Evolutionary conservation across 208 protist species (phyloP).

Genomic region (Eutreptiella sp.): DNA sequence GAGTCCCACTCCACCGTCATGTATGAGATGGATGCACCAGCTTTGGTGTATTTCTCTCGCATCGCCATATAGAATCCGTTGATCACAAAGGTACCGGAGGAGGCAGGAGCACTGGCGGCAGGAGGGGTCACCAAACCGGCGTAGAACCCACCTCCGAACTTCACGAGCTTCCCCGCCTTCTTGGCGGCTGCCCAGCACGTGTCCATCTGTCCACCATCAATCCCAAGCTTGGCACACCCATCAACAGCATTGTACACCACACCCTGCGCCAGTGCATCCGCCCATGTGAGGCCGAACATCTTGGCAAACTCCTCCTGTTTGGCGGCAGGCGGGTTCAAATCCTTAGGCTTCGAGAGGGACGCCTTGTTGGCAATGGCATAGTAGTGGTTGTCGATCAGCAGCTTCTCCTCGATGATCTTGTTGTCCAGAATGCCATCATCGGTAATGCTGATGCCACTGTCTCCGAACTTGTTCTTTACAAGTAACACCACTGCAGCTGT

Average conservation of each 20-base stretch:
- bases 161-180: slow-evolving; percentile 24
- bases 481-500: slow-evolving; percentile 39
- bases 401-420: slow-evolving; percentile 39
- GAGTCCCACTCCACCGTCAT: slow-evolving; percentile 49
- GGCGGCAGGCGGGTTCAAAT: slow-evolving; percentile 47
- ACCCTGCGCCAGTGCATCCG: slow-evolving; percentile 36
- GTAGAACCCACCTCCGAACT: slow-evolving; percentile 46
- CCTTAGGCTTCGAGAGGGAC: slow-evolving; percentile 37
- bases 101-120: too few relatives aligned
- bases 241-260: slow-evolving; percentile 15
- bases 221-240: slow-evolving; percentile 23
- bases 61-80: slow-evolving; percentile 66
- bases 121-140: slow-evolving; percentile 39
- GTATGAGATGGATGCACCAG: slow-evolving; percentile 19
- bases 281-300: slow-evolving; percentile 50
- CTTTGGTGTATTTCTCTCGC: slow-evolving; percentile 38
- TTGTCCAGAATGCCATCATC: slow-evolving; percentile 40
- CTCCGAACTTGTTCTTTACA: slow-evolving; percentile 34
- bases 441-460: slow-evolving; percentile 42
- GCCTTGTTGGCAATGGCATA: slow-evolving; percentile 45
- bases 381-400: slow-evolving; percentile 59
- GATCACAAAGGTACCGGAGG: slow-evolving; percentile 50
- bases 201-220: slow-evolving; percentile 27
- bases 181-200: slow-evolving; percentile 9
- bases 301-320: slow-evolving; percentile 59